Conservation (phyloP, 1,284 basidiomycete genomes). For the Neonothopanus nambi region DNA sequence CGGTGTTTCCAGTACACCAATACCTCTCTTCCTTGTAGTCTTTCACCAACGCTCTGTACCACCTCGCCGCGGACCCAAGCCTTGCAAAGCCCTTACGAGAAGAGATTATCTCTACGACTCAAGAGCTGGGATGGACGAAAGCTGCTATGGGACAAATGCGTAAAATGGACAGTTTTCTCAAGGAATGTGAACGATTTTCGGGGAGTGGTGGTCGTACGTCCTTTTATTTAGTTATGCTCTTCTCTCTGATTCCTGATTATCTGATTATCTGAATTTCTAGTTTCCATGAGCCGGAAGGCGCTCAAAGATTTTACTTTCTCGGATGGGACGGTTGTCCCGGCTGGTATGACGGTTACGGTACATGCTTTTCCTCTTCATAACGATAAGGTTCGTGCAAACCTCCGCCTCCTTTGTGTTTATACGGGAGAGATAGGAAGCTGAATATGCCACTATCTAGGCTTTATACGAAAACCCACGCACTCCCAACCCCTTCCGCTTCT, state of each 20-base stretch:
- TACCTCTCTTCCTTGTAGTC: background rate
- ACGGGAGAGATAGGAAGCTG: too few relatives aligned
- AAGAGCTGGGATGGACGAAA: slow-evolving; percentile 38
- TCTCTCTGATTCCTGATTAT: background rate
- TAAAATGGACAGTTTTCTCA: slow-evolving; percentile 39
- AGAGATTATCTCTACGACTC: slow-evolving; percentile 32
- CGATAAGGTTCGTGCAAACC: slow-evolving; percentile 17
- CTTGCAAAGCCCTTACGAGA: slow-evolving; percentile 34
- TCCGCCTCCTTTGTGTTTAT: too few relatives aligned
- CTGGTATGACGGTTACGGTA: slow-evolving; percentile 20
- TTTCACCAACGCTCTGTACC: background rate
- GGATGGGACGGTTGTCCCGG: slow-evolving; percentile 26
- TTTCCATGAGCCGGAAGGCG: slow-evolving; percentile 19
- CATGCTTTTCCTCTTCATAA: slow-evolving; percentile 20
- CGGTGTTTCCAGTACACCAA: background rate
- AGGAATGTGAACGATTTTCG: too few relatives aligned
- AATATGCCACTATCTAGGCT: too few relatives aligned
- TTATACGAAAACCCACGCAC: slow-evolving; percentile 17
- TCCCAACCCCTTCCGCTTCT: slow-evolving; percentile 21
- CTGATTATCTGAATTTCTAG: slow-evolving; percentile 10
- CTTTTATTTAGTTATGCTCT: background rate
- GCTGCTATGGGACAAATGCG: slow-evolving; percentile 33
- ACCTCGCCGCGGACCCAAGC: slow-evolving; percentile 36
- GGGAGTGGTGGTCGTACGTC: slow-evolving; percentile 24
- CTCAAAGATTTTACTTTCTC: slow-evolving; percentile 26